phyloP scores from a whole-genome alignment of 306 rosid genomes.

The barrel medic (Medicago truncatula) region MtrunA17r5.0-ANR NC_053042.1:29696501-29697000 shows the following conservation, averaged over 20 bases:
- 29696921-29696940: not conserved
- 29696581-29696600: conserved; percentile 52
- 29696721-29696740: conserved; percentile 15
- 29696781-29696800: not conserved
- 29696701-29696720: conserved; percentile 19
- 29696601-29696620: conserved; percentile 41
- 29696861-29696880: not conserved
- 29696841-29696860: not conserved
- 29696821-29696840: no score
- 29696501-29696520: conserved; percentile 49
- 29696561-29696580: conserved; percentile 54
- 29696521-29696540: conserved; percentile 60
- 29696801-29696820: no score
- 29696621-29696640: conserved; percentile 49
- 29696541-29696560: conserved; percentile 72
- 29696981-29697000: not conserved
- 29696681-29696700: not conserved
- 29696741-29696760: not conserved
- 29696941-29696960: not conserved
- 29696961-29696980: no score
- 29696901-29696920: not conserved
- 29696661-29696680: conserved; percentile 29
- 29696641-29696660: conserved; percentile 37
- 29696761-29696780: not conserved
- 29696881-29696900: no score